Percentiles rank a stretch among this genome's conserved stretches.
Conservation (phyloP, 345 rosid species). For the Rubroshorea leprosula region DNA sequence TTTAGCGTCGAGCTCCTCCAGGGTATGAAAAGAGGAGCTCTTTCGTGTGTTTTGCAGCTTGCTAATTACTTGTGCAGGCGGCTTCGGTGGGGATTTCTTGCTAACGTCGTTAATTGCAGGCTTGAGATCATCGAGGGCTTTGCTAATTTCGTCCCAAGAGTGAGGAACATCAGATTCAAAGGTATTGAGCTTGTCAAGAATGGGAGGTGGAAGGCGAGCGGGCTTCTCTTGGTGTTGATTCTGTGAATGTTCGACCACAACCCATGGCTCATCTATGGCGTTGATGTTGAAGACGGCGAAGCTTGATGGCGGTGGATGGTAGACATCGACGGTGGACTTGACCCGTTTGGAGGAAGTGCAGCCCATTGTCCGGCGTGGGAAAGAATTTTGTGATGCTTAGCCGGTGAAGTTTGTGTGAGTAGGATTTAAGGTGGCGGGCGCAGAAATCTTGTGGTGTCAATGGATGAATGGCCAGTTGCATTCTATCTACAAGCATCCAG, state of each 20-base stretch:
- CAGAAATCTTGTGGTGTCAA: slow-evolving; percentile 11
- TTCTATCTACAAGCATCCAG: too few species aligned
- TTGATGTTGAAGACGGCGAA: slow-evolving; percentile 73
- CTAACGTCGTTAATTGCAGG: slow-evolving; percentile 19
- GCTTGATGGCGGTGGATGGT: slow-evolving; percentile 73
- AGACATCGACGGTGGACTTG: slow-evolving; percentile 53
- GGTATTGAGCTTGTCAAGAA: slow-evolving; percentile 52
- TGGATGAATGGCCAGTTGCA: too few species aligned
- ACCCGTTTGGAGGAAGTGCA: slow-evolving; percentile 63
- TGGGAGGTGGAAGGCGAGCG: slow-evolving; percentile 28
- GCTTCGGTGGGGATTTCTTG: slow-evolving; percentile 6
- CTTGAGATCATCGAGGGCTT: slow-evolving; percentile 65
- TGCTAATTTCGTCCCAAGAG: slow-evolving; percentile 93
- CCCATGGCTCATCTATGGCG: slow-evolving; percentile 88
- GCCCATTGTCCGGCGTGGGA: slow-evolving; percentile 41
- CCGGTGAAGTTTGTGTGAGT: not conserved
- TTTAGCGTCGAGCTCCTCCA: slow-evolving; percentile 72
- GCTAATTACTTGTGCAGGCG: slow-evolving; percentile 7
- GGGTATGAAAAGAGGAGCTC: slow-evolving; percentile 70
- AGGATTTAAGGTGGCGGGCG: not conserved
- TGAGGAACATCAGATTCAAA: slow-evolving; percentile 59
- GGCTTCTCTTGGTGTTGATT: slow-evolving; percentile 36
- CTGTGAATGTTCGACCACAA: slow-evolving; percentile 19
- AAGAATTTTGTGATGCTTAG: not conserved
- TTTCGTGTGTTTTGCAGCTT: slow-evolving; percentile 28